These are phyloP conservation scores for Panellus pusillus DNA, from an alignment of 768 basidiomycete genomes.

Conservation along the genomic window DNA sequence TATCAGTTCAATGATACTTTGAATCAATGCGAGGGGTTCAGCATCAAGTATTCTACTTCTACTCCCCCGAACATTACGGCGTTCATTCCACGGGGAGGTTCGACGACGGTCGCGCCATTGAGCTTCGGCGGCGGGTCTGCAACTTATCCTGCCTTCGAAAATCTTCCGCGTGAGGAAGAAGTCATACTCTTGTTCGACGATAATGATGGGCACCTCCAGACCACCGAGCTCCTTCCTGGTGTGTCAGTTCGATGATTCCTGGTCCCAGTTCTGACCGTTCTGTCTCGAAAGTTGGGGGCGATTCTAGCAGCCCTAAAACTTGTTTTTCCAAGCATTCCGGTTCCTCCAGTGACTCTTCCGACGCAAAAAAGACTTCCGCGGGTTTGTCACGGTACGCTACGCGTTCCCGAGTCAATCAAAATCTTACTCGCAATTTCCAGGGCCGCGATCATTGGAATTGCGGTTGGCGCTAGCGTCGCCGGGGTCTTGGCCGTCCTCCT, in stretches of 20 bases:
- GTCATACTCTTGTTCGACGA: constrained; percentile 48
- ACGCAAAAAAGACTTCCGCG: background rate
- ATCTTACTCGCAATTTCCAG: constrained; percentile 27
- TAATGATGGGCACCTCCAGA: constrained; percentile 36
- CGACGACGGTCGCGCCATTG: constrained; percentile 28
- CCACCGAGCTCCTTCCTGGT: constrained; percentile 45
- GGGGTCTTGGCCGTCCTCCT: constrained; percentile 42
- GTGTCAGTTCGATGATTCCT: constrained; percentile 18
- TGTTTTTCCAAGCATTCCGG: background rate
- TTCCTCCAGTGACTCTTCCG: background rate
- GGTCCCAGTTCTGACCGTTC: background rate
- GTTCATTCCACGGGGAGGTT: constrained; percentile 37
- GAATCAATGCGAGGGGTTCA: constrained; percentile 51
- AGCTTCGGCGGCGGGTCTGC: constrained; percentile 31
- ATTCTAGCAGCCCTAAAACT: constrained; percentile 1
- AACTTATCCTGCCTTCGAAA: constrained; percentile 39
- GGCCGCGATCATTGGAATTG: constrained; percentile 45
- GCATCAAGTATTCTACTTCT: constrained; percentile 40
- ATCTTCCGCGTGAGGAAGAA: constrained; percentile 33
- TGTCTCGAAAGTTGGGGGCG: constrained; percentile 31
- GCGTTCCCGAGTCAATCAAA: background rate
- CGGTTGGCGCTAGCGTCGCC: constrained; percentile 41
- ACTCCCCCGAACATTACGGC: constrained; percentile 37
- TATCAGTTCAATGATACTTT: constrained; percentile 36
- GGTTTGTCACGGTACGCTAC: constrained; percentile 22